Conservation (phyloP, 352 stramenopile genomes). For the Peronospora belbahrii region DNA sequence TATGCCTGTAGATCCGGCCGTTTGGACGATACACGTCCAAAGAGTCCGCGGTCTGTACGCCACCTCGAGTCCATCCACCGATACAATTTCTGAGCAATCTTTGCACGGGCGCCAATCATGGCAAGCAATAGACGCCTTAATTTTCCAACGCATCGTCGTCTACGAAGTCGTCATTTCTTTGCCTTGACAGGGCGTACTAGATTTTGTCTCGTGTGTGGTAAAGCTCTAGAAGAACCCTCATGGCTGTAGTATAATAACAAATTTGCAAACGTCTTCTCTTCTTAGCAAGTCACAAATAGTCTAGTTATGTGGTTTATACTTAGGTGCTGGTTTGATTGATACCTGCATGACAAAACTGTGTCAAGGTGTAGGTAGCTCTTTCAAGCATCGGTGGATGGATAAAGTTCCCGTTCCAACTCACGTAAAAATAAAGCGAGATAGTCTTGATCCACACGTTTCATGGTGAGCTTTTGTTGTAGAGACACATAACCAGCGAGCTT, state of each 20-base stretch:
- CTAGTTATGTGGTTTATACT: too few species aligned
- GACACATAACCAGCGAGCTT: conserved; percentile 70
- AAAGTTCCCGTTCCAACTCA: conserved; percentile 39
- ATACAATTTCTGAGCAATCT: conserved; percentile 28
- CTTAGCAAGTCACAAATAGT: too few species aligned
- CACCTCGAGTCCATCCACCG: conserved; percentile 58
- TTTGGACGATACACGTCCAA: conserved; percentile 58
- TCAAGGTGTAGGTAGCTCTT: conserved; percentile 3
- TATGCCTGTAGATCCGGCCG: conserved; percentile 59
- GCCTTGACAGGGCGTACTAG: too few species aligned
- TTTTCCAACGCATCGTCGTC: neutral
- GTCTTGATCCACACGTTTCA: conserved; percentile 59
- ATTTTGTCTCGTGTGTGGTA: too few species aligned
- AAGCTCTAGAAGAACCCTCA: too few species aligned
- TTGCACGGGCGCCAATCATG: neutral
- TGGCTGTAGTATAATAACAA: too few species aligned
- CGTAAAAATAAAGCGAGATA: conserved; percentile 56
- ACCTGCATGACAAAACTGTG: conserved; percentile 9
- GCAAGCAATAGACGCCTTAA: neutral
- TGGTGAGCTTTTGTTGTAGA: conserved; percentile 61
- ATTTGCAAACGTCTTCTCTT: too few species aligned
- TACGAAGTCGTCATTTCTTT: too few species aligned
- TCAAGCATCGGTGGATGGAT: conserved; percentile 14
- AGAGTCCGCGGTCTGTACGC: conserved; percentile 48
- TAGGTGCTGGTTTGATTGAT: conserved; percentile 7